Base-by-base conservation (phyloP, 768 basidiomycete species). In the Xerocomellus amylosporus region DNA sequence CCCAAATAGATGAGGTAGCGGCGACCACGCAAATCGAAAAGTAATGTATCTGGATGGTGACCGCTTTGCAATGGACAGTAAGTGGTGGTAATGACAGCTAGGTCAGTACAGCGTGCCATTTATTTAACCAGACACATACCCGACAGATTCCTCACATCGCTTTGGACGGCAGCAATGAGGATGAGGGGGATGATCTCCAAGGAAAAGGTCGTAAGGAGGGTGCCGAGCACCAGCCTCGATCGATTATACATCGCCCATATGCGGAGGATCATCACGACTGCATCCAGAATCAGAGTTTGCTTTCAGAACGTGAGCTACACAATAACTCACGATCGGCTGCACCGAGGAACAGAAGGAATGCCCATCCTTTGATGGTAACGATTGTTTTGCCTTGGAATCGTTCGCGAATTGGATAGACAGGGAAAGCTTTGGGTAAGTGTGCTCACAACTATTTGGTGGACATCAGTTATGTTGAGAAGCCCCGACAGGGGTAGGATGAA, bases 301-400 rank as follows among this genome's bases (percentile, higher is more conserved):
- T 8, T 31, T 26, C 12, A 10, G 14, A 19, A 39, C 17, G 2
- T 20, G 30, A 22, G 13, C 7, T 3, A 2, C 1, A 12, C 24
- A 13, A 15, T 5, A n/a, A 57, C 56, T 40, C 17, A 57, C 56
- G 28, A n/a, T 57, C 47, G 9, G 57, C 52, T 14, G 49, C 45
- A 9, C 14, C 24, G 15, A 54, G 2, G 17, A 60, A 59, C 3
- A 40, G 22, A 26, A 14, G 0, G 14, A 44, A 45, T 20, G 22
- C 17, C 53, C 57, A 60, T 14, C 6, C 17, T 15, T 2, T 20
- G 9, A 46, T 19, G 6, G 15, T 1, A 5, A 8, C 1, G 0
- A 40, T 33, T 14, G 37, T 39, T 3, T 37, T 7, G 28, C 52
- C 58, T 54, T 37, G 15, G 2, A 40, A 42, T 0, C 3, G 2